Percentiles rank a stretch among this genome's conserved stretches.
These are phyloP conservation scores for Amaranthus cruentus DNA, from an alignment of 148 eudicot genomes.

Conservation along the genomic window DNA sequence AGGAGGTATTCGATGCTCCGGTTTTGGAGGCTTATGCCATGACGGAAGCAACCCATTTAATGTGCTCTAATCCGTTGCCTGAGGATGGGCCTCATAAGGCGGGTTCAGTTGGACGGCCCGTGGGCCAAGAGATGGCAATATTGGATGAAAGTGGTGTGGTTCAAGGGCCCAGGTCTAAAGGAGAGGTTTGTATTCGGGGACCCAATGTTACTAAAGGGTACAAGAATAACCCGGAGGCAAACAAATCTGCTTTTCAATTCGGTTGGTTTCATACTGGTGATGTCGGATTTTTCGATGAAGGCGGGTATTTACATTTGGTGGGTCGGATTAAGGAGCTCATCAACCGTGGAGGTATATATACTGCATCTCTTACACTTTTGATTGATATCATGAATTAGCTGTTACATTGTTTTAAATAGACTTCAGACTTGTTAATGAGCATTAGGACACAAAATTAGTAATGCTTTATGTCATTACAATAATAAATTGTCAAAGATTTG, in stretches of 20 bases:
- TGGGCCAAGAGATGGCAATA: conserved; percentile 82
- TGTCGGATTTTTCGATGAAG: conserved; percentile 68
- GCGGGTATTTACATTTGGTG: conserved; percentile 86
- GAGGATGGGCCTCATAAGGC: conserved; percentile 68
- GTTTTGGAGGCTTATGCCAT: conserved; percentile 97
- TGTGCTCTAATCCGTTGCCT: conserved; percentile 85
- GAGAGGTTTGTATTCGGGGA: conserved; percentile 91
- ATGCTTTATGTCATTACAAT: no score
- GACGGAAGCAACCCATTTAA: conserved; percentile 90
- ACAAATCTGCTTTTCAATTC: conserved; percentile 62
- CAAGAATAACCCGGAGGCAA: conserved; percentile 86
- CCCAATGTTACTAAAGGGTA: conserved; percentile 88
- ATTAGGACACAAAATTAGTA: background rate
- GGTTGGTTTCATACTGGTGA: conserved; percentile 99
- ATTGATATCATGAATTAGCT: background rate
- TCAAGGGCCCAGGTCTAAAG: conserved; percentile 49
- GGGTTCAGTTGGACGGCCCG: conserved; percentile 82
- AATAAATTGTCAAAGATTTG: no score
- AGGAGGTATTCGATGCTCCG: conserved; percentile 78
- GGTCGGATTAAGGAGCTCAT: conserved; percentile 95
- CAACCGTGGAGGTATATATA: conserved; percentile 87
- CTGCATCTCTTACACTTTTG: background rate
- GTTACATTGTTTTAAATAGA: background rate
- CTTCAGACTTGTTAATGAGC: background rate
- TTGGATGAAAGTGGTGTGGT: conserved; percentile 63